Conservation (phyloP, 331 rosid genomes). For the Cydonia oblonga region DNA sequence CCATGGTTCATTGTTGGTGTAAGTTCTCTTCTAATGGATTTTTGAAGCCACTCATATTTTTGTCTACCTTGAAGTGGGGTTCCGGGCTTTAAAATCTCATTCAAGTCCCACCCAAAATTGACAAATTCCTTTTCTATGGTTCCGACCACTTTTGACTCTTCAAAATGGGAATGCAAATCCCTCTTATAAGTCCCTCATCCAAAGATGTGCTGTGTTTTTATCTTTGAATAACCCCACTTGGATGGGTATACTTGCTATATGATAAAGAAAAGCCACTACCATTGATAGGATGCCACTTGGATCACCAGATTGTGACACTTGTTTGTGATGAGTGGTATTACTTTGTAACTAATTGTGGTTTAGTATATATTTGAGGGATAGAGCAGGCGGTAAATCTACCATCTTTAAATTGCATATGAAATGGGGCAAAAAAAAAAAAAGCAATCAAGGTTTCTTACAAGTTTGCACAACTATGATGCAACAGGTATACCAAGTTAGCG, state of each 20-base stretch:
- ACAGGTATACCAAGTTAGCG: slow-evolving; percentile 75
- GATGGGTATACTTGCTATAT: background rate
- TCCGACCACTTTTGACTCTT: background rate
- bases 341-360: too few relatives aligned
- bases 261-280: background rate
- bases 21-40: background rate
- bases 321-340: too few relatives aligned
- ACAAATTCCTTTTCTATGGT: background rate
- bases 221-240: background rate
- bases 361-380: background rate
- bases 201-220: background rate
- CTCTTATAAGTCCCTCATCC: background rate
- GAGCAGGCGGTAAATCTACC: background rate
- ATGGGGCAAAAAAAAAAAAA: background rate
- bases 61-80: background rate
- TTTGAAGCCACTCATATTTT: background rate
- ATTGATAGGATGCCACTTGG: too few relatives aligned
- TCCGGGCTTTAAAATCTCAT: background rate
- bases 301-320: too few relatives aligned
- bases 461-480: background rate
- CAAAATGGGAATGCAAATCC: background rate
- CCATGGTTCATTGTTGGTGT: background rate
- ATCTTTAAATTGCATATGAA: background rate
- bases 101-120: background rate
- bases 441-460: background rate